A percentile compares a stretch with the other conserved stretches of the same genome.
phyloP scores from a whole-genome alignment of 2,329 filamentous ascomycete genomes.

The Venturia asperata region DNA sequence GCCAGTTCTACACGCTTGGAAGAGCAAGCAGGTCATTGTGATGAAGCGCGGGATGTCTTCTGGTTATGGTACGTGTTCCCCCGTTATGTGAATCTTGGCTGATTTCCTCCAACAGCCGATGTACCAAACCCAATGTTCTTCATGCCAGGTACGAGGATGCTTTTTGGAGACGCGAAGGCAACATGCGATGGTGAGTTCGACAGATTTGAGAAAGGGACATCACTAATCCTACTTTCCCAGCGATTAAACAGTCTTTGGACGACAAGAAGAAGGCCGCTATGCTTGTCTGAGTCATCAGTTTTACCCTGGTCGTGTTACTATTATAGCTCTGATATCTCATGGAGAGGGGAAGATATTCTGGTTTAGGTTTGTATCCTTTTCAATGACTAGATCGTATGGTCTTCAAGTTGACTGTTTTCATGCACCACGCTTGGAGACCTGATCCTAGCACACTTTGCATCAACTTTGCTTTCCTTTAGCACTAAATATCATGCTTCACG shows the following conservation, averaged over 20 bases:
- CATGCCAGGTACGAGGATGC: slow-evolving; percentile 82
- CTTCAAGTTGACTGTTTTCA: too few relatives aligned
- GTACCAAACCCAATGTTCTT: slow-evolving; percentile 92
- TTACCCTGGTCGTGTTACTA: too few relatives aligned
- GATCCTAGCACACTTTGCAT: too few relatives aligned
- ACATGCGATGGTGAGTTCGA: slow-evolving; percentile 58
- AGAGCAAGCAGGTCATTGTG: slow-evolving; percentile 85
- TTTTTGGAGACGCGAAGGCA: slow-evolving; percentile 83
- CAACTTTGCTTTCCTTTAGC: too few relatives aligned
- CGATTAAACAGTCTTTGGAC: slow-evolving; percentile 17
- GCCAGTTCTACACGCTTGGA: slow-evolving; percentile 89
- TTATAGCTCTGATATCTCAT: too few relatives aligned
- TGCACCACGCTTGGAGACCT: too few relatives aligned
- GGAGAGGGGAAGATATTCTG: slow-evolving; percentile 1
- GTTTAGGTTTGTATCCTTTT: slow-evolving; percentile 10
- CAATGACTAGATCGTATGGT: background rate
- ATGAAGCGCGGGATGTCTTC: slow-evolving; percentile 91
- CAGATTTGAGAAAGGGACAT: too few relatives aligned
- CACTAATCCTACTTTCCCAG: slow-evolving; percentile 6
- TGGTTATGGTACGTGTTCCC: slow-evolving; percentile 61
- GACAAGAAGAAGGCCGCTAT: slow-evolving; percentile 20
- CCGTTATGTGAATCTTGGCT: slow-evolving; percentile 17
- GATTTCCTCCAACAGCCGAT: slow-evolving; percentile 51
- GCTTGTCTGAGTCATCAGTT: slow-evolving; percentile 5
- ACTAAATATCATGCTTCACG: background rate